Percentiles rank a stretch among this genome's conserved stretches.
These are phyloP conservation scores for Nannochloropsis granulata DNA, from an alignment of 108 stramenopile species.

Conservation along the genomic window DNA sequence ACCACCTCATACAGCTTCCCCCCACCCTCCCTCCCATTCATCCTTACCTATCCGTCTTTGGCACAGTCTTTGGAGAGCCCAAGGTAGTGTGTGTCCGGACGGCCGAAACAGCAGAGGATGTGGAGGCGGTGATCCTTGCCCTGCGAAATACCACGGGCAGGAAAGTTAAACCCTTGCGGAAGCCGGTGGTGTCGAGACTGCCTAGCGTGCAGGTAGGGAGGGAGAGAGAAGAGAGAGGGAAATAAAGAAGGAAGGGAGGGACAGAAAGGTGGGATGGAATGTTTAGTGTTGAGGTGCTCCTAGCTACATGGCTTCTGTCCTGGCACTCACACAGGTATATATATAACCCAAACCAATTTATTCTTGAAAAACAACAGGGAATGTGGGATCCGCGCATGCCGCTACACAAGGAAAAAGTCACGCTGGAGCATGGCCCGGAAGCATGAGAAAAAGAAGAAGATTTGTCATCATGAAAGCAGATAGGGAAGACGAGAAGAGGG, in stretches of 20 bases:
- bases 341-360: neutral
- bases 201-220: neutral
- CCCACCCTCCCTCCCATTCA: neutral
- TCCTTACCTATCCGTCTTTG: neutral
- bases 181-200: neutral
- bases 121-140: neutral
- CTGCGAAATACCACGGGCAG: neutral
- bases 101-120: neutral
- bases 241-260: too few species aligned
- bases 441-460: neutral
- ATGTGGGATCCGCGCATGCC: neutral
- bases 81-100: neutral
- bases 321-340: neutral
- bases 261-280: too few species aligned
- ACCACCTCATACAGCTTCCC: too few species aligned
- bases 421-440: neutral
- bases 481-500: too few species aligned
- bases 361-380: neutral
- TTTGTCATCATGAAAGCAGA: too few species aligned
- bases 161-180: neutral
- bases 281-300: too few species aligned
- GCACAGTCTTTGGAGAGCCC: neutral
- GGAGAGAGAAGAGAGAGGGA: too few species aligned
- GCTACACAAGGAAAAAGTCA: neutral
- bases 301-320: too few species aligned